Conservation (phyloP, 1,284 basidiomycete species). For the Cronartium ribicola region DNA sequence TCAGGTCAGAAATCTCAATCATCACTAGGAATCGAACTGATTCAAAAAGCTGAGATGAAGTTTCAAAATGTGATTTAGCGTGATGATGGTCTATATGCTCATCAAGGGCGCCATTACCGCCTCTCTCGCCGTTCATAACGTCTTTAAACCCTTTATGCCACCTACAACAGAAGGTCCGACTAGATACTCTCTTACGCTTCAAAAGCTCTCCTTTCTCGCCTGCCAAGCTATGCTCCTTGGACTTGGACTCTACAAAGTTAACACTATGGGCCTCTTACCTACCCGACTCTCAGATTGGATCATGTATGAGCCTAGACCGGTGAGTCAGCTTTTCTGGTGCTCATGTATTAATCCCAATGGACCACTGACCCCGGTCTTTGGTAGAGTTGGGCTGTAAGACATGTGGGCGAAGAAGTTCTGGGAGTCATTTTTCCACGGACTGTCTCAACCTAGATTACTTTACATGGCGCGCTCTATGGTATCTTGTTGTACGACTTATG, state of each 20-base stretch:
- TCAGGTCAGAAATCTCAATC: conserved; percentile 50
- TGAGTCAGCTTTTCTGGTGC: not conserved
- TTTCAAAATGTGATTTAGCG: conserved; percentile 35
- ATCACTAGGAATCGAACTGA: not conserved
- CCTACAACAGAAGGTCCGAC: conserved; percentile 57
- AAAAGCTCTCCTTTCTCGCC: conserved; percentile 65
- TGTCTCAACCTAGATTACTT: too few species aligned
- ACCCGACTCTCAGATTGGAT: conserved; percentile 85
- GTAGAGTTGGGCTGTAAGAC: not conserved
- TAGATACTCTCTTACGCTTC: conserved; percentile 58
- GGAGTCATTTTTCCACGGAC: not conserved
- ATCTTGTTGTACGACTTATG: too few species aligned
- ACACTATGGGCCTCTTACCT: conserved; percentile 79
- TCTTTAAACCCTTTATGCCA: conserved; percentile 53
- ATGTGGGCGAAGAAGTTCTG: not conserved
- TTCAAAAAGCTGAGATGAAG: not conserved
- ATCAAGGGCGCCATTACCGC: conserved; percentile 48
- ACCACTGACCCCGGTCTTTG: not conserved
- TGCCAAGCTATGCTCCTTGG: conserved; percentile 70
- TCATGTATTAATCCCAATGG: not conserved
- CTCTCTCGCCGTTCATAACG: conserved; percentile 46
- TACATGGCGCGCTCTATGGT: too few species aligned
- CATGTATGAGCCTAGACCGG: conserved; percentile 56
- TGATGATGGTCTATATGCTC: conserved; percentile 49
- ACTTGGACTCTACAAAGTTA: conserved; percentile 83